Evolutionary conservation across 2,329 filamentous ascomycete genomes (phyloP).

Genomic region (Beauveria pseudobassiana): DNA sequence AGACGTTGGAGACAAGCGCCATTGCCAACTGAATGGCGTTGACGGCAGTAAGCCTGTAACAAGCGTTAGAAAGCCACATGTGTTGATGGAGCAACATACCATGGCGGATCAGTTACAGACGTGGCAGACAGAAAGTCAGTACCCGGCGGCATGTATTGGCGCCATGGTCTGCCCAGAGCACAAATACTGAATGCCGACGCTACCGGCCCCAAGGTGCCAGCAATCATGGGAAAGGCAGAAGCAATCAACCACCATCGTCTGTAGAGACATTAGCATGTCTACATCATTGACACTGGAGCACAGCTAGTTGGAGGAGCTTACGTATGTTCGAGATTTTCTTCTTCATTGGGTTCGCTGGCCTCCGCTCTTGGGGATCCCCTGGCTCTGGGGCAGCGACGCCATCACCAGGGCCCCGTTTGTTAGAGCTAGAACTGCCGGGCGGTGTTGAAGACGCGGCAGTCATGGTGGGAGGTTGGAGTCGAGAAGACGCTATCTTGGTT

Average conservation of each 20-base stretch:
- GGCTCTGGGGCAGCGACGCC: neutral
- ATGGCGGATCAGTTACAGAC: conserved; percentile 60
- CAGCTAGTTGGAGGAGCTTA: neutral
- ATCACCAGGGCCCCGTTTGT: neutral
- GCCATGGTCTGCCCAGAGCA: conserved; percentile 75
- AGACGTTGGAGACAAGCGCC: conserved; percentile 71
- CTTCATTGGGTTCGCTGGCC: neutral
- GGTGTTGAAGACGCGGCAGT: neutral
- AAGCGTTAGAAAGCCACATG: neutral
- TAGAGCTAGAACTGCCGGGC: neutral
- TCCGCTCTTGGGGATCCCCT: neutral
- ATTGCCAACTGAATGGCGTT: conserved; percentile 72
- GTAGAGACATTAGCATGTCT: neutral
- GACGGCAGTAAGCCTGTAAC: conserved; percentile 55
- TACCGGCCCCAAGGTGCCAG: conserved; percentile 76
- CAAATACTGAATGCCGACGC: conserved; percentile 85
- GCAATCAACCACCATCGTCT: conserved; percentile 59
- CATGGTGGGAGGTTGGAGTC: neutral
- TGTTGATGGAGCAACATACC: conserved; percentile 36
- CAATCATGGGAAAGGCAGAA: conserved; percentile 66
- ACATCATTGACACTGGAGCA: neutral
- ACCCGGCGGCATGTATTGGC: conserved; percentile 45
- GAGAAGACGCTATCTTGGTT: neutral
- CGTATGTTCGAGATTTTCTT: conserved; percentile 7
- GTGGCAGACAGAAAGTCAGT: conserved; percentile 39